Percentiles rank a stretch among this genome's conserved stretches.
These are phyloP conservation scores for Xylariaceae sp. DNA, from an alignment of 2,329 filamentous ascomycete species.

Conservation along the genomic window DNA sequence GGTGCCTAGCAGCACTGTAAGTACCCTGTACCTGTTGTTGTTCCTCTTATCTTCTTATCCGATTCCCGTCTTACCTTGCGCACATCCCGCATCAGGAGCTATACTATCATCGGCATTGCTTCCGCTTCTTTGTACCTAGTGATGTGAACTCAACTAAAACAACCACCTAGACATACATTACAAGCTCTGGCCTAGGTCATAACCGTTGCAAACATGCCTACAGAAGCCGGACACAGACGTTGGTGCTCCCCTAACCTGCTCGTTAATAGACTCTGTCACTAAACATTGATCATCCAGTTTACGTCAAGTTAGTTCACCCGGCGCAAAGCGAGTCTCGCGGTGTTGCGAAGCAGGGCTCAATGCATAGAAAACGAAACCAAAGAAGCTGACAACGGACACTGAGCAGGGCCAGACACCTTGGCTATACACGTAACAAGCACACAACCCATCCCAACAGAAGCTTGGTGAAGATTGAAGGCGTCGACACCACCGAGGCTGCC, in stretches of 20 bases:
- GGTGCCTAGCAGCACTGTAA: not conserved
- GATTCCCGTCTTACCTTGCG: not conserved
- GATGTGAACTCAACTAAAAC: not conserved
- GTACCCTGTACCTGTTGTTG: not conserved
- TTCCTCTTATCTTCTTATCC: constrained; percentile 12
- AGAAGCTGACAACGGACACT: constrained; percentile 6
- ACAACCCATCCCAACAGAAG: constrained; percentile 13
- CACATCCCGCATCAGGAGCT: constrained; percentile 9
- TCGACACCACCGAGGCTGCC: constrained; percentile 13
- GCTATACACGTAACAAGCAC: constrained; percentile 15
- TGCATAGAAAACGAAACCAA: too few relatives aligned
- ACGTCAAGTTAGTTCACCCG: constrained; percentile 16
- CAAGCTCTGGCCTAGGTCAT: not conserved
- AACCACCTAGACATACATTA: not conserved
- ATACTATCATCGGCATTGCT: constrained; percentile 6
- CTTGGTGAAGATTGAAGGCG: constrained; percentile 16
- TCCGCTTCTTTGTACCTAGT: too few relatives aligned
- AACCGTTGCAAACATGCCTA: constrained; percentile 11
- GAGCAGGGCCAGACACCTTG: constrained; percentile 16
- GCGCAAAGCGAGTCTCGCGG: constrained; percentile 1
- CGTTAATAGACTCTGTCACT: too few relatives aligned
- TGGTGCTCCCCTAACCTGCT: too few relatives aligned
- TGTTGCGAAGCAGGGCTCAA: not conserved
- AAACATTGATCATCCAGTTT: constrained; percentile 7
- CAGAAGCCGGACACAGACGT: constrained; percentile 17